A percentile compares a stretch with the other conserved stretches of the same genome.
Evolutionary conservation across 257 asterid genomes (phyloP).

Genomic region (Fraxinus excelsior): DNA sequence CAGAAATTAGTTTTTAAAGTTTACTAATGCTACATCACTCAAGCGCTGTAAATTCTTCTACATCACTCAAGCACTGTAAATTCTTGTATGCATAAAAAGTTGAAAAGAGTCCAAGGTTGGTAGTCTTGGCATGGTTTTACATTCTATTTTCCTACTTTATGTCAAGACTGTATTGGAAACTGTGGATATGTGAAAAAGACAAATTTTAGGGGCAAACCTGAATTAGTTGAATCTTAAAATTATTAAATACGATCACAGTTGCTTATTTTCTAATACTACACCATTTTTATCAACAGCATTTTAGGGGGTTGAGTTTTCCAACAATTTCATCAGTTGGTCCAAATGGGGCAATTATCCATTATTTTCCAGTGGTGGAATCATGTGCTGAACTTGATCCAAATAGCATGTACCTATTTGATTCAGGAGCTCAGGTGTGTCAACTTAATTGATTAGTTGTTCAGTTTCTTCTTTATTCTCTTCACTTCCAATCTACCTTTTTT

Average conservation of each 20-base stretch:
- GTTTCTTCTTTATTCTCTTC: conserved; percentile 19
- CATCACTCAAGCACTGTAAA: too few relatives aligned
- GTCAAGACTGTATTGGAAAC: conserved; percentile 15
- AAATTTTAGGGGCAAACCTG: conserved; percentile 15
- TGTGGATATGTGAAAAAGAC: conserved; percentile 1
- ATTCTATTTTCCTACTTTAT: background rate
- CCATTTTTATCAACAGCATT: conserved; percentile 54
- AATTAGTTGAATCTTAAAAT: background rate
- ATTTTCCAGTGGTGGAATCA: conserved; percentile 67
- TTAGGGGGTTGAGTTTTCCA: conserved; percentile 90
- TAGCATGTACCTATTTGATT: conserved; percentile 81
- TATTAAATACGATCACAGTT: conserved; percentile 5
- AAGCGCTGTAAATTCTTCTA: background rate
- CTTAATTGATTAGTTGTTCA: background rate
- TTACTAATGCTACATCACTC: background rate
- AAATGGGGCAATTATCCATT: conserved; percentile 92
- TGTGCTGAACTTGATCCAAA: conserved; percentile 92
- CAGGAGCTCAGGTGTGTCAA: conserved; percentile 90
- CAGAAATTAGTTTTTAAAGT: conserved; percentile 1
- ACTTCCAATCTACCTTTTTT: background rate
- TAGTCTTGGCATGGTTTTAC: conserved; percentile 16
- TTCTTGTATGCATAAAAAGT: background rate
- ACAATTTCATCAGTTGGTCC: conserved; percentile 97
- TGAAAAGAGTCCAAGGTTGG: background rate
- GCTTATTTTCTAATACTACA: conserved; percentile 14